phyloP scores from a whole-genome alignment of 257 asterid genomes.

The Solanum corneliomulleri region DNA sequence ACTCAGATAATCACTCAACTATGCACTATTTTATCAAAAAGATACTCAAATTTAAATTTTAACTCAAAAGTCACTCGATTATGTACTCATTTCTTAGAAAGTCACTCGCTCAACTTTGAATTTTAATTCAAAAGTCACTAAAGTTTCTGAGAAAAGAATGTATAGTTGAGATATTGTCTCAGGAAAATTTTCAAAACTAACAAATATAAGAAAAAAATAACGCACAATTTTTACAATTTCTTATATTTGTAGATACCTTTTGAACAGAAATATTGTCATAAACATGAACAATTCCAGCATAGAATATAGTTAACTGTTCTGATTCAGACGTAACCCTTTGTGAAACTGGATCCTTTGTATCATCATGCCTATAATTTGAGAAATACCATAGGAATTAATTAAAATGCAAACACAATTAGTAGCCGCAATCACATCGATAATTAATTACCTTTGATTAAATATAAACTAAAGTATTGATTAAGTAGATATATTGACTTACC shows the following conservation, averaged over 20 bases:
- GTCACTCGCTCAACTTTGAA: too few species aligned
- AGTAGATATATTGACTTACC: background rate
- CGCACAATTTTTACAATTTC: background rate
- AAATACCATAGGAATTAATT: background rate
- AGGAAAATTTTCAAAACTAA: background rate
- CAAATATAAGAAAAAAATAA: background rate
- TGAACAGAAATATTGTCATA: background rate
- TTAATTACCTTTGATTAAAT: background rate
- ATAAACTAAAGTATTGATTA: background rate
- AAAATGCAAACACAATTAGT: background rate
- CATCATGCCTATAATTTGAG: background rate
- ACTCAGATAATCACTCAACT: too few species aligned
- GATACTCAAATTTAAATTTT: too few species aligned
- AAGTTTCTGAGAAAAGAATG: too few species aligned
- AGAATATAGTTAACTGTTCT: constrained; percentile 9
- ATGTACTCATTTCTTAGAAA: too few species aligned
- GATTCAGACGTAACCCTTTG: background rate
- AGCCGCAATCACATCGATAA: background rate
- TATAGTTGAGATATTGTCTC: too few species aligned
- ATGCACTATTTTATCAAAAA: too few species aligned
- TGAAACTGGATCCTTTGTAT: background rate
- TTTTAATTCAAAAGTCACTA: too few species aligned
- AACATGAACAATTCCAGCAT: constrained; percentile 4
- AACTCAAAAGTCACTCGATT: too few species aligned
- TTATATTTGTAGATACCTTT: background rate